Conservation (phyloP, 192 early-diverging fungal genomes). For the Coemansia reversa region DNA sequence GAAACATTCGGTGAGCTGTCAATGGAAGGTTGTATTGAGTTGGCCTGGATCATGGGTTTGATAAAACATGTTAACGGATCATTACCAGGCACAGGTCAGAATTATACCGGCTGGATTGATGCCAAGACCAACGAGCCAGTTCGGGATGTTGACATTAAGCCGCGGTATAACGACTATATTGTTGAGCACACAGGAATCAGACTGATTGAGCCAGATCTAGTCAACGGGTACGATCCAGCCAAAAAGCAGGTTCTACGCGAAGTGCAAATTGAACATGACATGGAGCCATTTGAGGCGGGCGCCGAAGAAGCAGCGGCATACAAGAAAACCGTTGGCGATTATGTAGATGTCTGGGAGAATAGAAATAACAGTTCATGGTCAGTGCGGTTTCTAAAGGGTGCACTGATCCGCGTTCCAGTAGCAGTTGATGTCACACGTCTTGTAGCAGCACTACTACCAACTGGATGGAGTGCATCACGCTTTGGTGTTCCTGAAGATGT, state of each 20-base stretch:
- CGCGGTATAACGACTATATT: constrained; percentile 86
- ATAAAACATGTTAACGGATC: constrained; percentile 75
- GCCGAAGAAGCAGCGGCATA: constrained; percentile 89
- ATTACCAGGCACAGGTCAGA: constrained; percentile 1
- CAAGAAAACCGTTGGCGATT: constrained; percentile 75
- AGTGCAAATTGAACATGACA: constrained; percentile 78
- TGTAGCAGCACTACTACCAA: constrained; percentile 86
- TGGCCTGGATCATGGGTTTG: constrained; percentile 95
- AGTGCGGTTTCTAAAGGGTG: constrained; percentile 82
- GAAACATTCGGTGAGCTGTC: constrained; percentile 68
- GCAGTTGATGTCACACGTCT: constrained; percentile 76
- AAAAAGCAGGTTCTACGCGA: constrained; percentile 84
- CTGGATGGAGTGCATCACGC: constrained; percentile 84
- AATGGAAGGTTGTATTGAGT: constrained; percentile 74
- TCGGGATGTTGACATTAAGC: constrained; percentile 80
- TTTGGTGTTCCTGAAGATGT: constrained; percentile 92
- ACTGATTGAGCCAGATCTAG: constrained; percentile 76
- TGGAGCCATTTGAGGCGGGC: constrained; percentile 79
- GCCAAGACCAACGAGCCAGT: constrained; percentile 78
- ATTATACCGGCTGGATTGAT: constrained; percentile 79
- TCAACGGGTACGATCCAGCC: constrained; percentile 81
- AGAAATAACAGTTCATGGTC: constrained; percentile 64
- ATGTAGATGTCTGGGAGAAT: constrained; percentile 59
- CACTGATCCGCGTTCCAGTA: constrained; percentile 89
- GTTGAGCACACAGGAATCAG: constrained; percentile 54